Evolutionary conservation across 768 basidiomycete genomes (phyloP).

Genomic region (Trametes punicea): DNA sequence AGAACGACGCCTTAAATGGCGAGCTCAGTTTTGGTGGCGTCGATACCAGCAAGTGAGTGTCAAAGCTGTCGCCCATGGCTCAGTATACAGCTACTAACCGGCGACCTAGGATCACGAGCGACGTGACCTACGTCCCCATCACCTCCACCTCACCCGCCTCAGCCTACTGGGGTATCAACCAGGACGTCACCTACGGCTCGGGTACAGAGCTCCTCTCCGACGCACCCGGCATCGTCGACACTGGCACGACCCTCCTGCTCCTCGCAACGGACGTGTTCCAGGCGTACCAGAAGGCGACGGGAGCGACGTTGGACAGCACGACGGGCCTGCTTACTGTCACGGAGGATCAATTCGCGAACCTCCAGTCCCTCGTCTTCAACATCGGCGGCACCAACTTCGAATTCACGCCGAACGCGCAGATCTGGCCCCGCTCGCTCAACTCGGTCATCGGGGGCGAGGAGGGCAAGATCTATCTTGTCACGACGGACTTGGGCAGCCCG

Average conservation of each 20-base stretch:
- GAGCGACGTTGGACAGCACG: constrained; percentile 45
- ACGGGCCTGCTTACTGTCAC: constrained; percentile 59
- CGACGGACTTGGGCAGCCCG: constrained; percentile 47
- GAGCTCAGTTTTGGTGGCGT: constrained; percentile 54
- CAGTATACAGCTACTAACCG: background rate
- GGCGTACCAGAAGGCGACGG: constrained; percentile 51
- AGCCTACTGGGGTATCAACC: constrained; percentile 50
- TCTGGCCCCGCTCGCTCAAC: constrained; percentile 65
- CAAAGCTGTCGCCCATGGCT: background rate
- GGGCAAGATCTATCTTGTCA: constrained; percentile 52
- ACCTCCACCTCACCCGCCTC: constrained; percentile 46
- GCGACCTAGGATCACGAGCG: constrained; percentile 16
- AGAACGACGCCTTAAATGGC: constrained; percentile 39
- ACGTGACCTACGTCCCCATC: constrained; percentile 35
- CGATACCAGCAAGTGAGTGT: constrained; percentile 42
- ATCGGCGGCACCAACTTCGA: constrained; percentile 52
- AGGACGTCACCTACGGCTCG: constrained; percentile 37
- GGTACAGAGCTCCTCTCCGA: constrained; percentile 30
- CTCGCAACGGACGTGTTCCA: constrained; percentile 59
- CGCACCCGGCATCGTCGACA: constrained; percentile 50
- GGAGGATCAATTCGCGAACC: constrained; percentile 41
- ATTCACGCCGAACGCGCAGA: constrained; percentile 62
- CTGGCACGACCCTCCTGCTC: constrained; percentile 52
- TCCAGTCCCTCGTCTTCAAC: constrained; percentile 51
- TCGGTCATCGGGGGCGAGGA: constrained; percentile 50